A percentile compares a stretch with the other conserved stretches of the same genome.
Evolutionary conservation across 805 yeast genomes (phyloP).

Genomic region (Schizosaccharomyces osmophilus): DNA sequence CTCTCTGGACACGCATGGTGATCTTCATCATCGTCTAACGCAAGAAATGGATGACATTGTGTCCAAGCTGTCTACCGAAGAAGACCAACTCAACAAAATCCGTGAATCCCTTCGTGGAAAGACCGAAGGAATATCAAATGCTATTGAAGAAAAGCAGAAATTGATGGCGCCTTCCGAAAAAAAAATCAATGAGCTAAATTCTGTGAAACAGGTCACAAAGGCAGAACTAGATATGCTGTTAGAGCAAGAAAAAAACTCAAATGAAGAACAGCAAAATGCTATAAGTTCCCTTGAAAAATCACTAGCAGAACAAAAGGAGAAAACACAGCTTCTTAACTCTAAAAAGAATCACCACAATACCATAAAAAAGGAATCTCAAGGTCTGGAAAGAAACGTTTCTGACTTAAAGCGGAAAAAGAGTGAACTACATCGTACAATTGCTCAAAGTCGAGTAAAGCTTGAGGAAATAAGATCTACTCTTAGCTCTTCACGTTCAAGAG

Average conservation of each 20-base stretch:
- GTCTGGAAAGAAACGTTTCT: background rate
- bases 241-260: constrained; percentile 21
- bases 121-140: constrained; percentile 40
- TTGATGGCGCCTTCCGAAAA: constrained; percentile 67
- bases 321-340: background rate
- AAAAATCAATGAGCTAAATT: constrained; percentile 34
- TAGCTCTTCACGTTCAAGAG: constrained; percentile 37
- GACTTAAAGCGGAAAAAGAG: background rate
- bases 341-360: background rate
- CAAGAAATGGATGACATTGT: constrained; percentile 24
- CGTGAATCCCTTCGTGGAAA: constrained; percentile 44
- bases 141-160: constrained; percentile 38
- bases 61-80: constrained; percentile 26
- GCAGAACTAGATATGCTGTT: constrained; percentile 38
- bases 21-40: constrained; percentile 22
- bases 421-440: constrained; percentile 11
- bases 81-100: constrained; percentile 32
- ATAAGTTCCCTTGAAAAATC: constrained; percentile 14
- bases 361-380: background rate
- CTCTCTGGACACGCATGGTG: constrained; percentile 22
- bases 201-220: constrained; percentile 37
- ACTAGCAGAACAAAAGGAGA: constrained; percentile 25
- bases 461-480: constrained; percentile 41
- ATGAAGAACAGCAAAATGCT: constrained; percentile 22
- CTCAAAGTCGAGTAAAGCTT: constrained; percentile 30